Percentiles rank a stretch among this genome's conserved stretches.
phyloP scores from a whole-genome alignment of 495 filamentous ascomycete genomes.

The Pseudoneurospora amorphoporcata region DNA sequence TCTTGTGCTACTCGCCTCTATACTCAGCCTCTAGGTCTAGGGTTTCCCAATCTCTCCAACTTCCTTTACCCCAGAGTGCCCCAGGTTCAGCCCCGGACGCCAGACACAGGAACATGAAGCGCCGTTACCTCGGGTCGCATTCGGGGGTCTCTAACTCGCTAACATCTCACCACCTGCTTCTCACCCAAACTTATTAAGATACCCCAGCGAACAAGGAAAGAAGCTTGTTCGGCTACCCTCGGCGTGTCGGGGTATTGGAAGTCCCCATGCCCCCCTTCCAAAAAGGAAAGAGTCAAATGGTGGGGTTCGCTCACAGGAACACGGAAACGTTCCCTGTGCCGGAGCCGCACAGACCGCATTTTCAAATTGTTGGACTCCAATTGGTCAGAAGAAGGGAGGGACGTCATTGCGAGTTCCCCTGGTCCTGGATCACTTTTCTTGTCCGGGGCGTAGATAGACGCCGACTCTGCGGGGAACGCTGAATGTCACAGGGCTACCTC shows the following conservation, averaged over 20 bases:
- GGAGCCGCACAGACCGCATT: conserved; percentile 9
- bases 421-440: neutral
- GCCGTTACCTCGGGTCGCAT: neutral
- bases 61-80: neutral
- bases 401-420: conserved; percentile 17
- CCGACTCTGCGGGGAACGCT: neutral
- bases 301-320: neutral
- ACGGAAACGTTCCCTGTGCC: neutral
- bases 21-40: neutral
- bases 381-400: conserved; percentile 11
- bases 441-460: neutral
- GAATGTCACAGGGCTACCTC: neutral
- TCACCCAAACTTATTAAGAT: neutral
- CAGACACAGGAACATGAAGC: neutral
- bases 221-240: conserved; percentile 3
- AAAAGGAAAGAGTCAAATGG: neutral
- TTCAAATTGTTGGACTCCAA: conserved; percentile 19
- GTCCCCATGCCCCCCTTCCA: neutral
- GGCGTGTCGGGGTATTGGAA: neutral
- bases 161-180: neutral
- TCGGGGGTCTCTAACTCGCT: neutral
- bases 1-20: neutral
- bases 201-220: neutral
- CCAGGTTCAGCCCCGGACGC: neutral
- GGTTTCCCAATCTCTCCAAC: neutral